Conservation (phyloP, 495 filamentous ascomycete genomes). For the Trichoderma parareesei region DNA sequence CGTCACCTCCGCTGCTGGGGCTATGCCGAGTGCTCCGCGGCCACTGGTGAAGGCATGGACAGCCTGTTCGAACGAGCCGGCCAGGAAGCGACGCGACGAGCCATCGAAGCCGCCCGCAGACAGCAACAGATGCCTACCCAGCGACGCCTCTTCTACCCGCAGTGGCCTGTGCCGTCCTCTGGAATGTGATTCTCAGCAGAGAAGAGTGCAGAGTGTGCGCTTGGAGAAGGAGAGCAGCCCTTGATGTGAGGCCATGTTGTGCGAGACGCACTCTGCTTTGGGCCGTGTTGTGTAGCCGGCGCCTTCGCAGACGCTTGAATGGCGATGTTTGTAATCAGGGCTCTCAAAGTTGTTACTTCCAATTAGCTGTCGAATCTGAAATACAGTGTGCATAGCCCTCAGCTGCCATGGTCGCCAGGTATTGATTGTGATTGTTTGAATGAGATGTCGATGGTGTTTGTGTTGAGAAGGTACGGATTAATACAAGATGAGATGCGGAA, state of each 20-base stretch:
- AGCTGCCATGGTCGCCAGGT: no score
- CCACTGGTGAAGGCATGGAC: slow-evolving; percentile 9
- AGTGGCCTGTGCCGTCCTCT: not conserved
- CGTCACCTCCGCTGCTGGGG: not conserved
- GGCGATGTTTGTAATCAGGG: not conserved
- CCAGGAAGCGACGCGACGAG: not conserved
- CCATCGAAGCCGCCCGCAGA: not conserved
- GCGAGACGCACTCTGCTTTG: not conserved
- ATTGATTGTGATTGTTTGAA: no score
- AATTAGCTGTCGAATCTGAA: no score
- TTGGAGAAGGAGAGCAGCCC: no score
- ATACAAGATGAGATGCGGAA: not conserved
- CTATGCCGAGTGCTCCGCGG: slow-evolving; percentile 9
- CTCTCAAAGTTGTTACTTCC: no score
- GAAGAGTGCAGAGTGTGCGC: no score
- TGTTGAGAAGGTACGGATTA: not conserved
- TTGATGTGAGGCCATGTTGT: not conserved
- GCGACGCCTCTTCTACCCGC: not conserved
- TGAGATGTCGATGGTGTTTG: no score
- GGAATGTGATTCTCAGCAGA: not conserved
- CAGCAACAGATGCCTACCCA: not conserved
- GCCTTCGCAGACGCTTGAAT: not conserved
- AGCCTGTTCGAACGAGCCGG: not conserved
- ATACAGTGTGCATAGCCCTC: no score
- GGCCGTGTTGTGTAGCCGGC: not conserved